Percentiles rank a stretch among this genome's conserved stretches.
Conservation (phyloP, 179 eudicot genomes). For the Nepenthes alata region DNA sequence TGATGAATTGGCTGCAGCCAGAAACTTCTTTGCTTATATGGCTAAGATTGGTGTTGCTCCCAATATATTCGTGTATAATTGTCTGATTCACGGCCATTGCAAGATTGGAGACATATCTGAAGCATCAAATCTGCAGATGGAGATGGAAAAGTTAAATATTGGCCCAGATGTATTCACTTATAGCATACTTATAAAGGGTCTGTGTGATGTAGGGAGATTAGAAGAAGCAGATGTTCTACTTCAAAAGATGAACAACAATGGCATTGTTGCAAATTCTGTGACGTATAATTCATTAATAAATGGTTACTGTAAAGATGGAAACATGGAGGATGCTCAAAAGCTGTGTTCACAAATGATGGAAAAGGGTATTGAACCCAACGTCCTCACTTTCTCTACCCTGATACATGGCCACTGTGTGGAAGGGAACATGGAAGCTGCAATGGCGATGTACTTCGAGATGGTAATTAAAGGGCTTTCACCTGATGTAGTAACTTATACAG, state of each 20-base stretch:
- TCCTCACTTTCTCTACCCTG: conserved; percentile 50
- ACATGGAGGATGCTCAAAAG: conserved; percentile 58
- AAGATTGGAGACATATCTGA: conserved; percentile 36
- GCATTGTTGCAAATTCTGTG: conserved; percentile 40
- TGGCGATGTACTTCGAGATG: conserved; percentile 64
- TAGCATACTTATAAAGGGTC: conserved; percentile 51
- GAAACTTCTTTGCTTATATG: conserved; percentile 45
- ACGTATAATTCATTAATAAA: conserved; percentile 57
- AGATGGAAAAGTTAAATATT: conserved; percentile 41
- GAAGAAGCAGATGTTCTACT: conserved; percentile 49
- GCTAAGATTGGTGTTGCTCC: conserved; percentile 47
- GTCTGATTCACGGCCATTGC: conserved; percentile 52
- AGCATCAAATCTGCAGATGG: conserved; percentile 25
- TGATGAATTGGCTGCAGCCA: conserved; percentile 37
- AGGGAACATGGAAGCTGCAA: conserved; percentile 55
- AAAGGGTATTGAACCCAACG: conserved; percentile 47
- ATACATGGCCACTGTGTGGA: conserved; percentile 56
- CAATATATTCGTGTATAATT: conserved; percentile 52
- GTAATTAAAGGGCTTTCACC: conserved; percentile 48
- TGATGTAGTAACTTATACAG: conserved; percentile 69
- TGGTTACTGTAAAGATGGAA: conserved; percentile 50
- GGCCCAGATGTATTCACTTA: conserved; percentile 46
- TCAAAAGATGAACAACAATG: conserved; percentile 36
- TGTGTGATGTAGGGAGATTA: conserved; percentile 43
- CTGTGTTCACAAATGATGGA: conserved; percentile 59